Base-by-base conservation (phyloP, 345 rosid species). In the Acer campestre region DNA sequence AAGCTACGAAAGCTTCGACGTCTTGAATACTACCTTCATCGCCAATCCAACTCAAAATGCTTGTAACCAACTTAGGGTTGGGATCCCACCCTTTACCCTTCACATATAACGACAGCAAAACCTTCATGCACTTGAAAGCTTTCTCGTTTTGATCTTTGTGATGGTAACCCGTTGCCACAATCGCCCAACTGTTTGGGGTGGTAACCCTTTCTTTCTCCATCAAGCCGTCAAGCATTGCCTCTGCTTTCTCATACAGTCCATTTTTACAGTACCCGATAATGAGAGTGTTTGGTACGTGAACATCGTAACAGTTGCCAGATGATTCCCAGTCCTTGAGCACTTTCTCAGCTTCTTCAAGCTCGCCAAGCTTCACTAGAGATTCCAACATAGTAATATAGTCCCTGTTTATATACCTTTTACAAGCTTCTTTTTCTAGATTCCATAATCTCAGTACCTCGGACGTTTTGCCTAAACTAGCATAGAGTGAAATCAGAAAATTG, bases 361-460 rank as follows among this genome's bases (percentile, higher is more conserved):
- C 98, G 48, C 82, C 88, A 56, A 93, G 89, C 88, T 85, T 92
- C 80, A 89, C 86, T 25, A 93, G 88, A 11, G 99, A 85, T 77
- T 87, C 87, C 78, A 93, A 81, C 85, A 93, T 82, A 1, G 79
- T 84, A 10, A 87, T 86, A 38, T 83, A 95, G 78, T 89, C 96
- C 72, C 84, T 85, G 80, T 95, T 93, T 70, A 95, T 86, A 75
- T 73, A 73, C 79, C 92, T 87, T 72, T 85, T 86, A 83, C 97
- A 92, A 68, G 73, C 90, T 3, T 40, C 80, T 88, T 91, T 95
- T 86, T 83, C 86, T 73, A 90, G 81, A 40, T 67, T 79, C 98
- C 98, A 92, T 70, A 95, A 53, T 78, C 97, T 90, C 68, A 90
- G 75, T 61, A 92, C 90, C 88, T 91, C 97, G 27, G 70, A 61